Percentiles rank a stretch among this genome's conserved stretches.
Evolutionary conservation across 352 stramenopile genomes (phyloP).

Genomic region (Phytophthora fragariaefolia): DNA sequence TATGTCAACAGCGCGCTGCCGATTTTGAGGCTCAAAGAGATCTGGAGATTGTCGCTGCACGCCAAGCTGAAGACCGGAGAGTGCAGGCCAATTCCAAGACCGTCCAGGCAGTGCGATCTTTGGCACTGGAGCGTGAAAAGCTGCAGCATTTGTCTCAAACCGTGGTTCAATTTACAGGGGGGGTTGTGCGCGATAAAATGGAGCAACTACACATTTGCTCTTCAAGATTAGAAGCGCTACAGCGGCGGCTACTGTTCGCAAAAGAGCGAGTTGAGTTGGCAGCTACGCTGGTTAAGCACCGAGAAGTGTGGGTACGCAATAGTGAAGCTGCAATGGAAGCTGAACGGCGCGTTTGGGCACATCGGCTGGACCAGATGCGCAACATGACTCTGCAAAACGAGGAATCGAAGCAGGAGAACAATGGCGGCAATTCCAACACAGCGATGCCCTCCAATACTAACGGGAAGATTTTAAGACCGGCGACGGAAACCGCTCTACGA

Average conservation of each 20-base stretch:
- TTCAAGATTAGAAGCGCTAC: slow-evolving; percentile 45
- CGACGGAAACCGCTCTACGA: slow-evolving; percentile 61
- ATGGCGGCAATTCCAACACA: slow-evolving; percentile 4
- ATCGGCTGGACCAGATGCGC: slow-evolving; percentile 36
- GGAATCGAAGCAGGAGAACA: slow-evolving; percentile 13
- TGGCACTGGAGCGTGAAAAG: slow-evolving; percentile 56
- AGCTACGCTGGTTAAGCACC: slow-evolving; percentile 51
- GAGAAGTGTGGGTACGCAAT: slow-evolving; percentile 66
- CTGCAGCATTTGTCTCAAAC: slow-evolving; percentile 49
- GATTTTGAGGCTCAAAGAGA: slow-evolving; percentile 74
- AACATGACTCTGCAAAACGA: slow-evolving; percentile 9
- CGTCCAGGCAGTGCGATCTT: slow-evolving; percentile 52
- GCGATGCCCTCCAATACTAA: neutral
- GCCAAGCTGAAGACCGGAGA: slow-evolving; percentile 37
- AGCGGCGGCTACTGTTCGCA: slow-evolving; percentile 43
- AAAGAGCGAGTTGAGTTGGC: slow-evolving; percentile 53
- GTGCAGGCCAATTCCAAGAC: slow-evolving; percentile 47
- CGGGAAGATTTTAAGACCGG: slow-evolving; percentile 48
- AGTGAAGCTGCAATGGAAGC: slow-evolving; percentile 67
- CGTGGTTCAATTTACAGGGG: slow-evolving; percentile 55
- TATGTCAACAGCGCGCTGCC: slow-evolving; percentile 58
- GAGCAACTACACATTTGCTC: slow-evolving; percentile 41
- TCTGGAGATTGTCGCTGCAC: slow-evolving; percentile 45
- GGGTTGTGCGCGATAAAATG: slow-evolving; percentile 56
- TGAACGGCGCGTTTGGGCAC: slow-evolving; percentile 45